phyloP scores from a whole-genome alignment of 1,284 basidiomycete species.

The Ganoderma sp. region DNA sequence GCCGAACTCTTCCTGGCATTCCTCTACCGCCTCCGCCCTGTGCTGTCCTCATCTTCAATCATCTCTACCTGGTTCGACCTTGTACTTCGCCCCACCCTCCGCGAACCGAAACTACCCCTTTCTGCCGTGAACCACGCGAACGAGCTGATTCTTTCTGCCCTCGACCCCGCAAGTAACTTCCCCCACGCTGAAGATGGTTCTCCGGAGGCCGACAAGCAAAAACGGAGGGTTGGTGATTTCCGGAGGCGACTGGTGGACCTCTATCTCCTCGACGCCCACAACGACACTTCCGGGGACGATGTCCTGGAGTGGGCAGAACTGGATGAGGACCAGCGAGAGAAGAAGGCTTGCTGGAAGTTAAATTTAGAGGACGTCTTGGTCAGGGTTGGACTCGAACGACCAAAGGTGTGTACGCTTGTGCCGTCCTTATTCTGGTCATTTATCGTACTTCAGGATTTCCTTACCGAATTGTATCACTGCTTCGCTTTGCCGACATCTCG shows the following conservation, averaged over 20 bases:
- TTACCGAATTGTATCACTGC: constrained; percentile 65
- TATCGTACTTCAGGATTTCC: constrained; percentile 56
- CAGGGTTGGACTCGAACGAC: constrained; percentile 62
- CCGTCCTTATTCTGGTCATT: constrained; percentile 13
- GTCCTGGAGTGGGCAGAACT: constrained; percentile 74
- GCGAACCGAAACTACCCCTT: constrained; percentile 69
- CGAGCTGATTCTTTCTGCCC: constrained; percentile 67
- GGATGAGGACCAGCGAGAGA: constrained; percentile 62
- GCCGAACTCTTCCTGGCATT: constrained; percentile 69
- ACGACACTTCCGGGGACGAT: constrained; percentile 74
- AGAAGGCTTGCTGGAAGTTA: constrained; percentile 68
- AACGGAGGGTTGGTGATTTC: constrained; percentile 62
- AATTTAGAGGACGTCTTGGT: constrained; percentile 78
- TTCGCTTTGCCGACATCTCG: constrained; percentile 64
- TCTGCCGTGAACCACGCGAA: constrained; percentile 68
- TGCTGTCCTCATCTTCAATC: constrained; percentile 66
- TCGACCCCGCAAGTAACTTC: constrained; percentile 41
- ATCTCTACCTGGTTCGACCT: constrained; percentile 82
- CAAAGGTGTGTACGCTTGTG: constrained; percentile 56
- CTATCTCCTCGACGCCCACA: constrained; percentile 75
- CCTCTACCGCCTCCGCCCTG: constrained; percentile 63
- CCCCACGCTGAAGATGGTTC: constrained; percentile 22
- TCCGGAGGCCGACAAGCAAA: constrained; percentile 39
- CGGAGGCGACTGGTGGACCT: constrained; percentile 71
- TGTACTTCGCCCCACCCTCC: constrained; percentile 73